Percentiles rank a stretch among this genome's conserved stretches.
phyloP scores from a whole-genome alignment of 805 yeast genomes.

The Hanseniaspora valbyensis region DNA sequence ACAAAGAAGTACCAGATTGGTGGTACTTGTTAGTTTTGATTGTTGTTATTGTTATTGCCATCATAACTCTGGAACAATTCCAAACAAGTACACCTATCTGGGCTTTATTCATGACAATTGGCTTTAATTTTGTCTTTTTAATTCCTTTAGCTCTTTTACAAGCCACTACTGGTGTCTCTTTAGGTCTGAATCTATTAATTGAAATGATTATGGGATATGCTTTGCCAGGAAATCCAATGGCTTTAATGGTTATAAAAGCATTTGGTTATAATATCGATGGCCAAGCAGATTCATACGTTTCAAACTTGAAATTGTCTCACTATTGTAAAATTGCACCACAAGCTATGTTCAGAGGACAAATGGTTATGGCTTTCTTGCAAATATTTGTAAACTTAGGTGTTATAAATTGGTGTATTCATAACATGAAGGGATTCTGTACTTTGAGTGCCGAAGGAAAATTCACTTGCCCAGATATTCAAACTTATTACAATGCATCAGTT shows the following conservation, averaged over 20 bases:
- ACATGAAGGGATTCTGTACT: conserved; percentile 33
- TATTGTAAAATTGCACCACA: conserved; percentile 50
- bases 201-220: conserved; percentile 52
- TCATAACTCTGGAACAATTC: conserved; percentile 32
- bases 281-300: conserved; percentile 42
- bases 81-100: conserved; percentile 51
- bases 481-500: conserved; percentile 42
- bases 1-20: conserved; percentile 68
- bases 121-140: conserved; percentile 42
- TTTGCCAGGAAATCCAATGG: conserved; percentile 44
- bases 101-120: conserved; percentile 47
- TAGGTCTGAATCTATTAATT: conserved; percentile 49
- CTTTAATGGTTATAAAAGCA: conserved; percentile 44
- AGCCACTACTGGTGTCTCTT: conserved; percentile 44
- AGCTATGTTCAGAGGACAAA: conserved; percentile 39
- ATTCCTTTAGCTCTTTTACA: conserved; percentile 49
- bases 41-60: conserved; percentile 33
- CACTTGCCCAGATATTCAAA: conserved; percentile 34
- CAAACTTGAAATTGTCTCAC: conserved; percentile 46
- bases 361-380: conserved; percentile 33
- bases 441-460: conserved; percentile 35
- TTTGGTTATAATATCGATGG: conserved; percentile 45
- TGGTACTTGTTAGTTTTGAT: conserved; percentile 32
- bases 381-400: conserved; percentile 33
- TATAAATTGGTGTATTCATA: conserved; percentile 33